These are phyloP conservation scores for Clavariopsis aquatica DNA, from an alignment of 495 filamentous ascomycete genomes.

Conservation along the genomic window DNA sequence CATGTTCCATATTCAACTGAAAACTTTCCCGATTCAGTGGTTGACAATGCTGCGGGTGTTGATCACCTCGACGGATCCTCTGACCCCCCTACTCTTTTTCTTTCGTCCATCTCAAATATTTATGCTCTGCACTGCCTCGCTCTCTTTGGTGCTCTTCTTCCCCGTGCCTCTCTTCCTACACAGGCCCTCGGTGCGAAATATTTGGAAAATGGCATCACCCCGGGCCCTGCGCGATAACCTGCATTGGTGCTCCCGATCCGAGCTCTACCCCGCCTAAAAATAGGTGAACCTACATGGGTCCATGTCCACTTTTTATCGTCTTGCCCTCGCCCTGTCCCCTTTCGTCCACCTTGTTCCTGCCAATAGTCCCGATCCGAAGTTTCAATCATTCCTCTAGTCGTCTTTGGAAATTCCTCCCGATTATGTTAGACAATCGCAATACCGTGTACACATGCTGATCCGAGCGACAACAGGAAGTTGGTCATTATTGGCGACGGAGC, in stretches of 20 bases:
- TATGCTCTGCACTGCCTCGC: slow-evolving; percentile 5
- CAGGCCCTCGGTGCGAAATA: slow-evolving; percentile 5
- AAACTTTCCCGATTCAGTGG: slow-evolving; percentile 5
- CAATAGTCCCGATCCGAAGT: neutral
- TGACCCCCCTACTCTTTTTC: neutral
- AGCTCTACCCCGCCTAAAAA: slow-evolving; percentile 34
- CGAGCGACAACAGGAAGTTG: slow-evolving; percentile 70
- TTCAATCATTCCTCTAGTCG: slow-evolving; percentile 18
- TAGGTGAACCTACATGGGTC: slow-evolving; percentile 32
- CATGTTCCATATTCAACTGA: slow-evolving; percentile 3
- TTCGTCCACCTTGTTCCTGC: neutral
- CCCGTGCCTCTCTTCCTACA: neutral
- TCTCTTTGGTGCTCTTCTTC: neutral
- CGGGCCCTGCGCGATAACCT: slow-evolving; percentile 35
- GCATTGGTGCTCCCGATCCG: slow-evolving; percentile 41
- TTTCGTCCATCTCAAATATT: neutral
- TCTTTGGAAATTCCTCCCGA: slow-evolving; percentile 8
- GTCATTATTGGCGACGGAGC: slow-evolving; percentile 99
- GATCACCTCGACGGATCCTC: neutral
- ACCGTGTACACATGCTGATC: slow-evolving; percentile 30
- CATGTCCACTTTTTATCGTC: slow-evolving; percentile 35
- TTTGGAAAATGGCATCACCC: slow-evolving; percentile 22
- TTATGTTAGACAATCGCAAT: slow-evolving; percentile 2
- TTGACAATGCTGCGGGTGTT: neutral
- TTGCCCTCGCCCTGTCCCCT: slow-evolving; percentile 18